phyloP scores from a whole-genome alignment of 2,329 filamentous ascomycete species.

The Aureobasidium sp. region DNA sequence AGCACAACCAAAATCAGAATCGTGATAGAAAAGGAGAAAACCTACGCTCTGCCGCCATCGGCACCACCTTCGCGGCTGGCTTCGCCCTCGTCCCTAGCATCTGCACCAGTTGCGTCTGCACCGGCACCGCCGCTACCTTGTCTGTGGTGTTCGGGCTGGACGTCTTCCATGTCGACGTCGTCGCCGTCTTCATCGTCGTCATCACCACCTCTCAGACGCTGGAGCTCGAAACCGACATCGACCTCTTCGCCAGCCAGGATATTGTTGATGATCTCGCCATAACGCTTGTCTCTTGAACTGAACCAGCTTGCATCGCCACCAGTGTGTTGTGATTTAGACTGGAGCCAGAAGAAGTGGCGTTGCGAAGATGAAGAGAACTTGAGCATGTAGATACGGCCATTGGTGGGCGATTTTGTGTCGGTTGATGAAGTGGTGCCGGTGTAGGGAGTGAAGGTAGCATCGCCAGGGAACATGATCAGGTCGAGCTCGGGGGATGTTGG shows the following conservation, averaged over 20 bases:
- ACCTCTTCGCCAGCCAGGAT: slow-evolving; percentile 85
- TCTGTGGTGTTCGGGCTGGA: slow-evolving; percentile 54
- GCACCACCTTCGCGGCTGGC: slow-evolving; percentile 84
- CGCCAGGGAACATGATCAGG: slow-evolving; percentile 85
- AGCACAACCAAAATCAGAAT: neutral
- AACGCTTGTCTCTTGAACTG: slow-evolving; percentile 75
- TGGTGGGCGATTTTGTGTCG: slow-evolving; percentile 51
- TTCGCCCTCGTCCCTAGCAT: slow-evolving; percentile 83
- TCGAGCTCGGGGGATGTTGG: slow-evolving; percentile 72
- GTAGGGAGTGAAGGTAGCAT: slow-evolving; percentile 82
- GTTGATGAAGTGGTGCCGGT: slow-evolving; percentile 20
- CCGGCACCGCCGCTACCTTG: slow-evolving; percentile 57
- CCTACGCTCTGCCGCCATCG: slow-evolving; percentile 99
- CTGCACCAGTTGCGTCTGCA: slow-evolving; percentile 78
- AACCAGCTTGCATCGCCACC: slow-evolving; percentile 66
- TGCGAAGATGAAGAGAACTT: slow-evolving; percentile 91
- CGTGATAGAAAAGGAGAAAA: slow-evolving; percentile 29
- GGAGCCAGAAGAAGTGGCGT: slow-evolving; percentile 91
- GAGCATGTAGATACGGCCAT: slow-evolving; percentile 85
- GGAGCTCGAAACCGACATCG: slow-evolving; percentile 64
- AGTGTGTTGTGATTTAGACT: slow-evolving; percentile 74
- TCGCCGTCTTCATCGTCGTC: slow-evolving; percentile 52
- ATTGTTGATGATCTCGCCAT: slow-evolving; percentile 77
- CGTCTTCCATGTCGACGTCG: slow-evolving; percentile 65
- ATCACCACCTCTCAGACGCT: slow-evolving; percentile 46